Percentiles rank a stretch among this genome's conserved stretches.
Evolutionary conservation across 805 yeast genomes (phyloP).

Genomic region (Metschnikowia hibisci): DNA sequence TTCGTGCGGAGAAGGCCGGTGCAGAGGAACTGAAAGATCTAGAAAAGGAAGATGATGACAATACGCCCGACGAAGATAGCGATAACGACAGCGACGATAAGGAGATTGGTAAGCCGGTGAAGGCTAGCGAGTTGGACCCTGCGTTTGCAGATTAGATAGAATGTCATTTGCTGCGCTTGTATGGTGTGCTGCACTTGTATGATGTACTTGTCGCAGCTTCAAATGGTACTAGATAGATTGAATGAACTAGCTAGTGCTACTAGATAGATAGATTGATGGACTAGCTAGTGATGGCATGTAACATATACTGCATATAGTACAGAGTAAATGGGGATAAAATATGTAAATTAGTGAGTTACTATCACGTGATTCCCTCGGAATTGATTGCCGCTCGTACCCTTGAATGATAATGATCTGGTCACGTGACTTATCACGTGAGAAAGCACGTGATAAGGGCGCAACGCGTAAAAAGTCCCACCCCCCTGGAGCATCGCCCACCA

Average conservation of each 20-base stretch:
- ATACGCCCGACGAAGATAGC: constrained; percentile 10
- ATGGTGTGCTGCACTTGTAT: too few relatives aligned
- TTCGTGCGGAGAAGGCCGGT: constrained; percentile 8
- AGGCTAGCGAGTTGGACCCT: constrained; percentile 21
- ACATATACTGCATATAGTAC: too few relatives aligned
- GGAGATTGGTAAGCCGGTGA: constrained; percentile 6
- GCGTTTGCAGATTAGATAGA: constrained; percentile 19
- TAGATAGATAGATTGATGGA: too few relatives aligned
- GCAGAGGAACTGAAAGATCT: constrained; percentile 4
- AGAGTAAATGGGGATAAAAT: too few relatives aligned
- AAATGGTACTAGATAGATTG: too few relatives aligned
- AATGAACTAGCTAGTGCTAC: too few relatives aligned
- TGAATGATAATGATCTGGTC: too few relatives aligned
- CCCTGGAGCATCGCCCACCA: not conserved
- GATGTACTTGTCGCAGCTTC: too few relatives aligned
- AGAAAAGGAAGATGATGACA: constrained; percentile 6
- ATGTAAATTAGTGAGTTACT: too few relatives aligned
- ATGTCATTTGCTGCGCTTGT: not conserved
- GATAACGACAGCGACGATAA: constrained; percentile 9
- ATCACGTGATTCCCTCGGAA: too few relatives aligned
- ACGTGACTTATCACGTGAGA: not conserved
- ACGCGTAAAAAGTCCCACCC: not conserved
- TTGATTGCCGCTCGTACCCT: too few relatives aligned
- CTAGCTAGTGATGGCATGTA: too few relatives aligned
- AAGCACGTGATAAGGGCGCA: not conserved